These are phyloP conservation scores for Lactarius quietus DNA, from an alignment of 768 basidiomycete species.

Conservation along the genomic window DNA sequence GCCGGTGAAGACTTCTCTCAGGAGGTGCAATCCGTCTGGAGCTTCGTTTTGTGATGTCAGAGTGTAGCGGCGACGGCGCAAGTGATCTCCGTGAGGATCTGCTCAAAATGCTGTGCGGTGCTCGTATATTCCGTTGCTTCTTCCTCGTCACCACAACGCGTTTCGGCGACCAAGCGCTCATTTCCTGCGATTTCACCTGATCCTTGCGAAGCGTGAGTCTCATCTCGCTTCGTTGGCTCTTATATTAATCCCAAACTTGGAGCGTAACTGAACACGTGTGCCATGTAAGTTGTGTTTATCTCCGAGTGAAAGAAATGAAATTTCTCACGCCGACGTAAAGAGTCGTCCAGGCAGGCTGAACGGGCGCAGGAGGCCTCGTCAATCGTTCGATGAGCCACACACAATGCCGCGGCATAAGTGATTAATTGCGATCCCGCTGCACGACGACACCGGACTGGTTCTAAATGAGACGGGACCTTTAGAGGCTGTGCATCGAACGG, in stretches of 20 bases:
- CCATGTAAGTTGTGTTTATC: conserved; percentile 2
- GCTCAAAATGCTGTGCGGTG: too few species aligned
- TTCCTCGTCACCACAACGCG: conserved; percentile 1
- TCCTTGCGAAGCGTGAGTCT: conserved; percentile 12
- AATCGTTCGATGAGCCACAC: conserved; percentile 1
- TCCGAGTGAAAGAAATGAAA: background rate
- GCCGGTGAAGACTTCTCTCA: conserved; percentile 3
- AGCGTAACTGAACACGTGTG: conserved; percentile 10
- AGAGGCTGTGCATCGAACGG: background rate
- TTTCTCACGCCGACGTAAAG: background rate
- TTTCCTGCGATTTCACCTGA: conserved; percentile 19
- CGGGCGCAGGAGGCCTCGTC: conserved; percentile 6
- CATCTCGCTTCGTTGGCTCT: background rate
- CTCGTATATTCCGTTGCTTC: background rate
- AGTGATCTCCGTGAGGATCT: conserved; percentile 5
- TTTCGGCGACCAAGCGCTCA: conserved; percentile 8
- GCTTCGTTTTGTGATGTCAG: background rate
- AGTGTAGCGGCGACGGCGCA: conserved; percentile 14
- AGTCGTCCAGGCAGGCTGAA: conserved; percentile 11
- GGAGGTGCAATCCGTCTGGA: background rate
- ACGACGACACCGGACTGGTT: background rate
- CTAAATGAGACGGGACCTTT: background rate
- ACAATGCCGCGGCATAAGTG: background rate
- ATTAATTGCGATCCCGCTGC: background rate
- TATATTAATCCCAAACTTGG: background rate